phyloP scores from a whole-genome alignment of 2,329 filamentous ascomycete genomes.

The Penicillium sp. region DNA sequence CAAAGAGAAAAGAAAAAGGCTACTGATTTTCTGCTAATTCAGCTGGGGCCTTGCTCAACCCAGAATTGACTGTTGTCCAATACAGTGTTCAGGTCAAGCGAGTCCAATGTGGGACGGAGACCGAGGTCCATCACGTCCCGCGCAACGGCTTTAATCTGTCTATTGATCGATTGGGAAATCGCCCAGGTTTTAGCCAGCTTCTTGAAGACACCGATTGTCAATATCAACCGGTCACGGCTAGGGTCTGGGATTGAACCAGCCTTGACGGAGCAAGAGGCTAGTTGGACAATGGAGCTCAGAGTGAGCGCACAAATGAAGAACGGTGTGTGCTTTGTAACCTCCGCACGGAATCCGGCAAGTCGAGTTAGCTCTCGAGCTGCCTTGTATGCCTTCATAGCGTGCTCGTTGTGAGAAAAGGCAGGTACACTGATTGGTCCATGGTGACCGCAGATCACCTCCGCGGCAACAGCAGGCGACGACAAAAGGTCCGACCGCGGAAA shows the following conservation, averaged over 20 bases:
- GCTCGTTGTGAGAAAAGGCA: slow-evolving; percentile 48
- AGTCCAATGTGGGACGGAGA: slow-evolving; percentile 37
- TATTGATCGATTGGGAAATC: slow-evolving; percentile 68
- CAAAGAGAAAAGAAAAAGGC: background rate
- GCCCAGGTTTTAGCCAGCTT: slow-evolving; percentile 70
- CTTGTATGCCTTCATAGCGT: slow-evolving; percentile 78
- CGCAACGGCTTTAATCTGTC: slow-evolving; percentile 76
- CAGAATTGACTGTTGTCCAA: slow-evolving; percentile 39
- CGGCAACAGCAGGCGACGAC: slow-evolving; percentile 53
- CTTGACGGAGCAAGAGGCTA: slow-evolving; percentile 71
- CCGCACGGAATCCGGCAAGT: slow-evolving; percentile 60
- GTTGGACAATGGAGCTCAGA: slow-evolving; percentile 75
- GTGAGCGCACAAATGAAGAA: slow-evolving; percentile 83
- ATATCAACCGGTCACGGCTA: slow-evolving; percentile 68
- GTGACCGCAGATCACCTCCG: slow-evolving; percentile 51
- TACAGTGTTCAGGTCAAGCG: slow-evolving; percentile 36
- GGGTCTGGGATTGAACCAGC: slow-evolving; percentile 60
- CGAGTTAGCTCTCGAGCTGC: slow-evolving; percentile 78
- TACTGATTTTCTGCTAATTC: slow-evolving; percentile 3
- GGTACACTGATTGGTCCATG: slow-evolving; percentile 40
- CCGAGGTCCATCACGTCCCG: slow-evolving; percentile 64
- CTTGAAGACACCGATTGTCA: slow-evolving; percentile 76
- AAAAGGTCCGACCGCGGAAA: slow-evolving; percentile 74
- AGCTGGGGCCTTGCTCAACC: slow-evolving; percentile 30
- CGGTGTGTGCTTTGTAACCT: slow-evolving; percentile 72